phyloP scores from a whole-genome alignment of 2,329 filamentous ascomycete species.

The Exophiala spinifera region DNA sequence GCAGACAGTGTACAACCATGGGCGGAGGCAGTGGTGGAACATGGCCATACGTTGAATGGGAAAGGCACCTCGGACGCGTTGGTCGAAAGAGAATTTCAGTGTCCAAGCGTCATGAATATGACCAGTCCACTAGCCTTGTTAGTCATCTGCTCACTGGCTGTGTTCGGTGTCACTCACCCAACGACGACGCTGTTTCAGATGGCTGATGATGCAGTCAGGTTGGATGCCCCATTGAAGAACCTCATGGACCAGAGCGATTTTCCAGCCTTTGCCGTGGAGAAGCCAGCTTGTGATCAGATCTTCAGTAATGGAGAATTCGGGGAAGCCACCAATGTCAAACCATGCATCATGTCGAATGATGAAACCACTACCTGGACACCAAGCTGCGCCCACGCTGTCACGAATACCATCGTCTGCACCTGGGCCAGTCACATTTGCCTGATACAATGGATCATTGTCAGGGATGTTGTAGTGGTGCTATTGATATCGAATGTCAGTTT shows the following conservation, averaged over 20 bases:
- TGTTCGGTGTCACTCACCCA: conserved; percentile 48
- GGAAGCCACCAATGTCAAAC: conserved; percentile 30
- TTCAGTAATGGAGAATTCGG: conserved; percentile 31
- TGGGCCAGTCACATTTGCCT: conserved; percentile 34
- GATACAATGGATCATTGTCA: conserved; percentile 29
- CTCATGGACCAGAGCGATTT: conserved; percentile 29
- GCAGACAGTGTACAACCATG: conserved; percentile 21
- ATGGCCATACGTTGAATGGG: conserved; percentile 19
- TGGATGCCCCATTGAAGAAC: conserved; percentile 31
- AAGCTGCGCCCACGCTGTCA: conserved; percentile 30
- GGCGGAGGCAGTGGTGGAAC: conserved; percentile 22
- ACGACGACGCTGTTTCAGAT: conserved; percentile 39
- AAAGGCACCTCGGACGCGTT: conserved; percentile 9
- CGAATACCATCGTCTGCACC: conserved; percentile 33
- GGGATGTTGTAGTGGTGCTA: conserved; percentile 34
- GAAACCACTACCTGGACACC: conserved; percentile 33
- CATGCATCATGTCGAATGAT: conserved; percentile 30
- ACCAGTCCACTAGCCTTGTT: conserved; percentile 21
- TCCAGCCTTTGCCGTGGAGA: conserved; percentile 30
- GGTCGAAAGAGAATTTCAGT: conserved; percentile 14
- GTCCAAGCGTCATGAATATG: conserved; percentile 16
- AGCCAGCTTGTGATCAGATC: conserved; percentile 31
- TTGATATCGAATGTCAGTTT: conserved; percentile 11
- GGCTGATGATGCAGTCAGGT: conserved; percentile 36
- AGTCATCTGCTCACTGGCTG: conserved; percentile 12